Evolutionary conservation across 2,329 filamentous ascomycete species (phyloP).

Genomic region (Rhynchosporium secalis): DNA sequence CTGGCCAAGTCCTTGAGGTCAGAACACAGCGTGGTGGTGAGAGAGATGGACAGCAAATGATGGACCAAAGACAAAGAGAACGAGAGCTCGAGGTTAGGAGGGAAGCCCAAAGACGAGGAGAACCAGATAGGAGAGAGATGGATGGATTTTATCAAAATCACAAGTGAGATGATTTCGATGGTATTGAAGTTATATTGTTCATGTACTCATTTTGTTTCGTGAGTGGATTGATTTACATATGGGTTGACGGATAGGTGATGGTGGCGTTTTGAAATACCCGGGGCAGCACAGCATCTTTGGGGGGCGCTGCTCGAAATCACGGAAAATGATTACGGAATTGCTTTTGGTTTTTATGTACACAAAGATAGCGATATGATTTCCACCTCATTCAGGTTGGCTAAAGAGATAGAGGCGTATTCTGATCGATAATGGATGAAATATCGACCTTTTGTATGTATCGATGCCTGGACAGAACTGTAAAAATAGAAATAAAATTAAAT

Average conservation of each 20-base stretch:
- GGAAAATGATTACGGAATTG: not conserved
- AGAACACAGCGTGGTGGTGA: not conserved
- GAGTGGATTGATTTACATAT: not conserved
- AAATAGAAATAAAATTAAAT: not conserved
- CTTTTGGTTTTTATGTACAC: not conserved
- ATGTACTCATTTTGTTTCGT: not conserved
- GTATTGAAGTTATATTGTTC: not conserved
- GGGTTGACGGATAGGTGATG: not conserved
- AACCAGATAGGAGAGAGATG: not conserved
- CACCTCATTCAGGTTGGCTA: not conserved
- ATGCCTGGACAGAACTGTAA: slow-evolving; percentile 5
- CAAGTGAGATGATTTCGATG: too few species aligned
- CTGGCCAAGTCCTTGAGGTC: not conserved
- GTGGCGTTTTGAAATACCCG: slow-evolving; percentile 13
- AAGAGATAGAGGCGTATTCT: too few species aligned
- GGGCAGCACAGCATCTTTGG: not conserved
- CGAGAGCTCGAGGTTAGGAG: not conserved
- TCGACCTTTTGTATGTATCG: slow-evolving; percentile 4
- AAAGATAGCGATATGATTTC: not conserved
- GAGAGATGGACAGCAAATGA: not conserved
- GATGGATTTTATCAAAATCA: not conserved
- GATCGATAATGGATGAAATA: not conserved
- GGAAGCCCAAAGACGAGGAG: not conserved
- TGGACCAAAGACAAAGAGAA: not conserved
- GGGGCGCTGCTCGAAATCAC: too few species aligned